Evolutionary conservation across 306 rosid genomes (phyloP).

Genomic region (Gynostemma pentaphyllum): DNA sequence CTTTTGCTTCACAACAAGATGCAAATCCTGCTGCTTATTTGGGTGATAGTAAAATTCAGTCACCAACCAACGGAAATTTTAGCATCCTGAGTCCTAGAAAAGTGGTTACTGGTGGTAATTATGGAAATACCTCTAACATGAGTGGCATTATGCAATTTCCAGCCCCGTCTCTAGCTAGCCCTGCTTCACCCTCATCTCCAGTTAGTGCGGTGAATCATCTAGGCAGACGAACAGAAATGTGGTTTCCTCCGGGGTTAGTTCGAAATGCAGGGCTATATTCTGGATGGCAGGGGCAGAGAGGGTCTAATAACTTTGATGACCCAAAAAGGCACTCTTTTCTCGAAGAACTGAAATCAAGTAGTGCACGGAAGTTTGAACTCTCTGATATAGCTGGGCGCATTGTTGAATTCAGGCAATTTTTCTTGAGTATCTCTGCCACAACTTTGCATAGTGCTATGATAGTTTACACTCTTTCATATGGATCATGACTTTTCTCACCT

Average conservation of each 20-base stretch:
- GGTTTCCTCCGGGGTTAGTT: slow-evolving; percentile 23
- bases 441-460: not conserved
- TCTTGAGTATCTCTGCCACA: slow-evolving; percentile 1
- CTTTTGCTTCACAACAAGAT: slow-evolving; percentile 20
- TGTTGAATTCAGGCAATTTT: slow-evolving; percentile 47
- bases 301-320: slow-evolving; percentile 26
- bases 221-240: slow-evolving; percentile 24
- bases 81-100: slow-evolving; percentile 26
- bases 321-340: slow-evolving; percentile 30
- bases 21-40: slow-evolving; percentile 14
- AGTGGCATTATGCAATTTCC: slow-evolving; percentile 29
- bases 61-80: slow-evolving; percentile 20
- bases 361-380: slow-evolving; percentile 31
- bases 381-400: slow-evolving; percentile 44
- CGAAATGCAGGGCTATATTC: slow-evolving; percentile 27
- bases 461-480: slow-evolving; percentile 2
- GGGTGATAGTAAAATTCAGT: slow-evolving; percentile 22
- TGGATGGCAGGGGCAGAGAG: slow-evolving; percentile 38
- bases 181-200: slow-evolving; percentile 40
- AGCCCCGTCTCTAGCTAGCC: slow-evolving; percentile 34
- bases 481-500: slow-evolving; percentile 11
- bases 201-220: slow-evolving; percentile 23
- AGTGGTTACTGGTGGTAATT: slow-evolving; percentile 18
- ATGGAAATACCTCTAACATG: slow-evolving; percentile 24
- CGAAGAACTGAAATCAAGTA: slow-evolving; percentile 44